Conservation (phyloP, 2,329 filamentous ascomycete genomes). For the Aspergillus cejpii region DNA sequence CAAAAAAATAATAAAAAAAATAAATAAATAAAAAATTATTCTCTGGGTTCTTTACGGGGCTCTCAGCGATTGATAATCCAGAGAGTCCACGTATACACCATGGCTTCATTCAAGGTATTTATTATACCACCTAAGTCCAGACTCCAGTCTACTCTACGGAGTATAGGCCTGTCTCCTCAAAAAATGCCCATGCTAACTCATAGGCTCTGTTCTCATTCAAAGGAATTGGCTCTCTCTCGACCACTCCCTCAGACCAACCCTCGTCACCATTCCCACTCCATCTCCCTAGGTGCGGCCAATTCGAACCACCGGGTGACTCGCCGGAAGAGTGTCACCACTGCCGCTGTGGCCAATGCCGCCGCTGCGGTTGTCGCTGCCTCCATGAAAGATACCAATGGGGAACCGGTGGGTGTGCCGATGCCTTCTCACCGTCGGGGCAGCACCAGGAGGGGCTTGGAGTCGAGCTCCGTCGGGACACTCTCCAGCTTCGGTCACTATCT, state of each 20-base stretch:
- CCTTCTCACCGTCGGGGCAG: constrained; percentile 51
- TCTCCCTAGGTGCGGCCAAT: constrained; percentile 70
- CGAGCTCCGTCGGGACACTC: constrained; percentile 49
- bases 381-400: constrained; percentile 55
- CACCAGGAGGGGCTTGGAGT: constrained; percentile 52
- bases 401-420: constrained; percentile 54
- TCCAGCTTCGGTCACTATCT: constrained; percentile 41
- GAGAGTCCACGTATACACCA: constrained; percentile 27
- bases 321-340: constrained; percentile 84
- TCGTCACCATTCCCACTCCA: constrained; percentile 73
- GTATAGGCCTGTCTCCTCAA: too few relatives aligned
- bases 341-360: constrained; percentile 63
- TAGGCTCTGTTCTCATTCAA: constrained; percentile 9
- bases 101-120: constrained; percentile 39
- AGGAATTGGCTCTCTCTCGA: constrained; percentile 52
- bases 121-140: too few relatives aligned
- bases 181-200: constrained; percentile 16
- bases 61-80: constrained; percentile 26
- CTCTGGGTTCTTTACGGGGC: constrained; percentile 9
- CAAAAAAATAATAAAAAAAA: neutral
- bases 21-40: neutral
- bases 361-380: constrained; percentile 58
- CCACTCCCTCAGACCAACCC: constrained; percentile 62
- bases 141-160: too few relatives aligned
- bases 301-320: constrained; percentile 78